phyloP scores from a whole-genome alignment of 768 basidiomycete genomes.

The Boletus subcaerulescens region DNA sequence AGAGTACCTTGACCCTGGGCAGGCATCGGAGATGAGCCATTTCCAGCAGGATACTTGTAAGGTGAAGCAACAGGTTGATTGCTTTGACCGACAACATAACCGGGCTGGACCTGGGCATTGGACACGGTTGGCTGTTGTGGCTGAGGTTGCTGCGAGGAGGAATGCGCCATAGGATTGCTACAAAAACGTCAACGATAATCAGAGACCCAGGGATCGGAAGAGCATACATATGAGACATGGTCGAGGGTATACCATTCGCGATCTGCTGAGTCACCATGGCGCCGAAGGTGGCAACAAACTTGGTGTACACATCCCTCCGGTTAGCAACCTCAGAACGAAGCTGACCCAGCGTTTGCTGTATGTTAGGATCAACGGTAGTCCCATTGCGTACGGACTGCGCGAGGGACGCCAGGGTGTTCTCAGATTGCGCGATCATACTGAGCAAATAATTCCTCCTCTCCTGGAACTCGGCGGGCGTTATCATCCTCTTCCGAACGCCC shows the following conservation, averaged over 20 bases:
- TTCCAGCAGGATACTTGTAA: conserved; percentile 22
- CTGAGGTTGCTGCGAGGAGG: conserved; percentile 21
- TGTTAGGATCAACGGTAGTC: conserved; percentile 16
- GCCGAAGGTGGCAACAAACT: conserved; percentile 33
- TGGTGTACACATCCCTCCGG: conserved; percentile 40
- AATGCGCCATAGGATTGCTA: conserved; percentile 18
- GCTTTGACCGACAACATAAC: conserved; percentile 15
- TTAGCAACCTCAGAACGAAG: conserved; percentile 20
- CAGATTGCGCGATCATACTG: conserved; percentile 8
- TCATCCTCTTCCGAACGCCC: conserved; percentile 24
- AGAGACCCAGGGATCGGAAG: background rate
- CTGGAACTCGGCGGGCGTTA: conserved; percentile 22
- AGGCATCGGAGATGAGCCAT: conserved; percentile 20
- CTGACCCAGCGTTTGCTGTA: conserved; percentile 15
- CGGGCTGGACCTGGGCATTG: conserved; percentile 19
- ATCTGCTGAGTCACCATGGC: conserved; percentile 25
- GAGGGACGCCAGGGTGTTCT: conserved; percentile 9
- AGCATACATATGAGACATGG: conserved; percentile 36
- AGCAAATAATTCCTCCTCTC: conserved; percentile 19
- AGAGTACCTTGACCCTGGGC: conserved; percentile 14
- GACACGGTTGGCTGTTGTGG: conserved; percentile 14
- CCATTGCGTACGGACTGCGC: conserved; percentile 10
- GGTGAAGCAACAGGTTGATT: conserved; percentile 7
- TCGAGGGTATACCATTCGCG: conserved; percentile 19
- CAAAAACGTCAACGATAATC: conserved; percentile 6